A percentile compares a stretch with the other conserved stretches of the same genome.
Conservation (phyloP, 768 basidiomycete species). For the Boletales sp. region DNA sequence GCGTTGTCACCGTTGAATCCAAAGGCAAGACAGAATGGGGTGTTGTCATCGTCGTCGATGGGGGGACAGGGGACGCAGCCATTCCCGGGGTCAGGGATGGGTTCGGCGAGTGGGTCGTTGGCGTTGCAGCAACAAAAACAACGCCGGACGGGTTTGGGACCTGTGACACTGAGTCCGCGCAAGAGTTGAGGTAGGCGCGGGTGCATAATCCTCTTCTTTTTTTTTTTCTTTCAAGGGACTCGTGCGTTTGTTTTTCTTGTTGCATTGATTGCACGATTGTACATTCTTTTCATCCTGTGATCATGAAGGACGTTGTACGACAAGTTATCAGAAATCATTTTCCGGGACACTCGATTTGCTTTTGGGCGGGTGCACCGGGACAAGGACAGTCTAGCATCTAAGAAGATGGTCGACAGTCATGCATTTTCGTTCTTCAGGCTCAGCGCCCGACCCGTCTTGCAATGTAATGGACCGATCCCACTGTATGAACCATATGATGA, state of each 20-base stretch:
- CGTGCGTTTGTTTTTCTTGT: background rate
- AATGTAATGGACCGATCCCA: too few species aligned
- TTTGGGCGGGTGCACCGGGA: too few species aligned
- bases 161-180: slow-evolving; percentile 38
- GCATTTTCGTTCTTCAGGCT: too few species aligned
- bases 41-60: slow-evolving; percentile 34
- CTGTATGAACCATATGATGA: too few species aligned
- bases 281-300: too few species aligned
- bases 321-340: too few species aligned
- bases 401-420: too few species aligned
- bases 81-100: slow-evolving; percentile 17
- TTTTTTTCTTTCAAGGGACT: background rate
- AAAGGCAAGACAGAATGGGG: slow-evolving; percentile 49
- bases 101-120: slow-evolving; percentile 9
- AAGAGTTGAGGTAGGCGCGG: slow-evolving; percentile 6
- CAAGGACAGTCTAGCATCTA: too few species aligned
- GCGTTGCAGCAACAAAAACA: slow-evolving; percentile 37
- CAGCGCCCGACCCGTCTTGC: too few species aligned
- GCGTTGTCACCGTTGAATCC: slow-evolving; percentile 75
- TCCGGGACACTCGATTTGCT: too few species aligned
- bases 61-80: slow-evolving; percentile 36
- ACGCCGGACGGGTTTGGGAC: slow-evolving; percentile 33
- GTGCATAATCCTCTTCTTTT: background rate
- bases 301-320: too few species aligned
- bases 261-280: too few species aligned